A percentile compares a stretch with the other conserved stretches of the same genome.
These are phyloP conservation scores for Aphanomyces stellatus DNA, from an alignment of 352 stramenopile genomes.

Conservation along the genomic window DNA sequence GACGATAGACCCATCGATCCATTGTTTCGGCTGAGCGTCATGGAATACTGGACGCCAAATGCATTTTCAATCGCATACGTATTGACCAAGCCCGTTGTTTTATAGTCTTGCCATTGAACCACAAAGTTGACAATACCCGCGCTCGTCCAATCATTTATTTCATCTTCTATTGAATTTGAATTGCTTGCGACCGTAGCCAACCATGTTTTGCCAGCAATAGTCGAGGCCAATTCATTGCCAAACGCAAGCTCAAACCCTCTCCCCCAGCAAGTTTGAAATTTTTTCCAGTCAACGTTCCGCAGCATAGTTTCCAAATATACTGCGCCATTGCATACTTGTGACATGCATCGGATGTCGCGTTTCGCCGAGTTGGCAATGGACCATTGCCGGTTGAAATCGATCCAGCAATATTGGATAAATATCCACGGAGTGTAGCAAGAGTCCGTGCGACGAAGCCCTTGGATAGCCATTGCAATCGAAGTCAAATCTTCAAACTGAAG, in stretches of 20 bases:
- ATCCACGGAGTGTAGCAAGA: neutral
- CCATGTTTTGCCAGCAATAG: neutral
- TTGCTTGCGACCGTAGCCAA: neutral
- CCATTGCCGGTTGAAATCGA: neutral
- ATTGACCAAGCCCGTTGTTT: neutral
- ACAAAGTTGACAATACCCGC: neutral
- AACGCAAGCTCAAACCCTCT: neutral
- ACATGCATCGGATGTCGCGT: neutral
- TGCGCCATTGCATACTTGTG: neutral
- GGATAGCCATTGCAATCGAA: neutral
- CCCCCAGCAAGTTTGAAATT: neutral
- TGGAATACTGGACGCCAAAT: neutral
- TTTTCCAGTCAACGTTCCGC: slow-evolving; percentile 3
- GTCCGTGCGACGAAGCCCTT: neutral
- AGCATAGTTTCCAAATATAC: slow-evolving; percentile 7
- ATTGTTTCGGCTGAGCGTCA: neutral
- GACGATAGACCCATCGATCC: neutral
- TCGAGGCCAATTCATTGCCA: neutral
- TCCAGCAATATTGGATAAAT: neutral
- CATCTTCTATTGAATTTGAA: neutral
- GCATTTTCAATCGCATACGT: slow-evolving; percentile 2
- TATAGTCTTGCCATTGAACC: slow-evolving; percentile 12
- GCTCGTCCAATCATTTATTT: neutral
- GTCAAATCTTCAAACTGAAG: neutral
- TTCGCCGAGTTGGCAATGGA: neutral